phyloP scores from a whole-genome alignment of 2,329 filamentous ascomycete genomes.

The Fusarium kyushuense region DNA sequence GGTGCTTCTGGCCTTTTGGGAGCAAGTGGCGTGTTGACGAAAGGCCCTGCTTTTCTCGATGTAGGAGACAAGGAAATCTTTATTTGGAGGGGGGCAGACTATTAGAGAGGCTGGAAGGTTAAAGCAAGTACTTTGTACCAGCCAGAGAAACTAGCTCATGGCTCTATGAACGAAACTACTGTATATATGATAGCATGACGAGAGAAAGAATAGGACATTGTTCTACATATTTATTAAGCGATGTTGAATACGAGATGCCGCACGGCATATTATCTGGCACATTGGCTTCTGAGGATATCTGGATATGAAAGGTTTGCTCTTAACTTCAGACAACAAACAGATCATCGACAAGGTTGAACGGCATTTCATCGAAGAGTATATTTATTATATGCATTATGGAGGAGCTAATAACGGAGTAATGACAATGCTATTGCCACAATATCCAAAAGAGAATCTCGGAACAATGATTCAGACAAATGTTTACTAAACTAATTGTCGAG shows the following conservation, averaged over 20 bases:
- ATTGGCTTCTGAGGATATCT: neutral
- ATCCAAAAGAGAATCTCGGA: neutral
- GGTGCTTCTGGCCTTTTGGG: slow-evolving; percentile 17
- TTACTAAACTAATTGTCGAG: slow-evolving; percentile 34
- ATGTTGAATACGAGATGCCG: neutral
- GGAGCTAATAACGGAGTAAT: neutral
- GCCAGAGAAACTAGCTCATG: slow-evolving; percentile 9
- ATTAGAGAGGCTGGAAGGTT: slow-evolving; percentile 45
- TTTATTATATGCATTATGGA: neutral
- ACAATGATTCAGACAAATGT: neutral
- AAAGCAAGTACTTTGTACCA: slow-evolving; percentile 31
- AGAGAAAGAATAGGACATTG: slow-evolving; percentile 18
- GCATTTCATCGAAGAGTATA: neutral
- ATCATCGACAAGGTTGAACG: neutral
- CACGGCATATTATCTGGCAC: too few species aligned
- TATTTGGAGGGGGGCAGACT: slow-evolving; percentile 19
- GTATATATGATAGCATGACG: slow-evolving; percentile 23
- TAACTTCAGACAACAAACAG: too few species aligned
- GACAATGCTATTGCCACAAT: neutral
- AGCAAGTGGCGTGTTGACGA: slow-evolving; percentile 28
- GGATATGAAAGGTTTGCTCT: neutral
- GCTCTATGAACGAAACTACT: slow-evolving; percentile 9
- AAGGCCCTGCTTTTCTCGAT: slow-evolving; percentile 16
- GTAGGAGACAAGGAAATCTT: slow-evolving; percentile 22
- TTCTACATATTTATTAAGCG: neutral